Conservation (phyloP, 1,284 basidiomycete species). For the Mycena citricolor region DNA sequence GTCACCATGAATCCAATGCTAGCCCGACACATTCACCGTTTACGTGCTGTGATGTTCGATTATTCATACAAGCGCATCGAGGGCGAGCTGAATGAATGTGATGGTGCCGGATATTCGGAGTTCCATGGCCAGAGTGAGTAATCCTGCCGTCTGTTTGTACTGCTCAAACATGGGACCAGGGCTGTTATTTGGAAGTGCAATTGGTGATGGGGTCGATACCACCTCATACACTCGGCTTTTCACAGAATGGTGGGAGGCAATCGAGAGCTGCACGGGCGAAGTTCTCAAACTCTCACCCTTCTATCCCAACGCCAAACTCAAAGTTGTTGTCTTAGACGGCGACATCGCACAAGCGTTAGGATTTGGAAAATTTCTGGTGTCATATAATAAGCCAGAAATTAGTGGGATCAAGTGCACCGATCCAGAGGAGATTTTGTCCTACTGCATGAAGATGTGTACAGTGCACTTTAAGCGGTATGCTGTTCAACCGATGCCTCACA, state of each 20-base stretch:
- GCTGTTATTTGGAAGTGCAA: too few relatives aligned
- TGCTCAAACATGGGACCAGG: too few relatives aligned
- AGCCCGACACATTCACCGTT: too few relatives aligned
- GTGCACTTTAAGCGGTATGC: conserved; percentile 18
- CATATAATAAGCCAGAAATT: conserved; percentile 10
- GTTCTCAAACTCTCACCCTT: conserved; percentile 19
- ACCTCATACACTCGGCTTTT: conserved; percentile 20
- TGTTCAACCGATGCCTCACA: background rate
- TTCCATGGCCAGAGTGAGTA: too few relatives aligned
- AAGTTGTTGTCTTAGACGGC: conserved; percentile 20
- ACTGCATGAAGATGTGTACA: conserved; percentile 22
- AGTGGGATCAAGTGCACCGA: conserved; percentile 13
- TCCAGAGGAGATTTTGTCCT: conserved; percentile 16
- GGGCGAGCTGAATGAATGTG: too few relatives aligned
- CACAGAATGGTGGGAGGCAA: conserved; percentile 16
- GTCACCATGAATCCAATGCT: too few relatives aligned
- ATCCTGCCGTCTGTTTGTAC: too few relatives aligned
- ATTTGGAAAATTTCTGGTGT: conserved; percentile 15
- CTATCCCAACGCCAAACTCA: conserved; percentile 14
- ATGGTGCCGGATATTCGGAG: too few relatives aligned
- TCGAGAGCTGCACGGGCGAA: conserved; percentile 13
- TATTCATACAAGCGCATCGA: too few relatives aligned
- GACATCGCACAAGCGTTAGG: conserved; percentile 21
- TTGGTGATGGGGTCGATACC: too few relatives aligned
- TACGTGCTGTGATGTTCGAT: too few relatives aligned